These are phyloP conservation scores for Sclerotinia spermophila DNA, from an alignment of 2,329 filamentous ascomycete species.

Conservation along the genomic window DNA sequence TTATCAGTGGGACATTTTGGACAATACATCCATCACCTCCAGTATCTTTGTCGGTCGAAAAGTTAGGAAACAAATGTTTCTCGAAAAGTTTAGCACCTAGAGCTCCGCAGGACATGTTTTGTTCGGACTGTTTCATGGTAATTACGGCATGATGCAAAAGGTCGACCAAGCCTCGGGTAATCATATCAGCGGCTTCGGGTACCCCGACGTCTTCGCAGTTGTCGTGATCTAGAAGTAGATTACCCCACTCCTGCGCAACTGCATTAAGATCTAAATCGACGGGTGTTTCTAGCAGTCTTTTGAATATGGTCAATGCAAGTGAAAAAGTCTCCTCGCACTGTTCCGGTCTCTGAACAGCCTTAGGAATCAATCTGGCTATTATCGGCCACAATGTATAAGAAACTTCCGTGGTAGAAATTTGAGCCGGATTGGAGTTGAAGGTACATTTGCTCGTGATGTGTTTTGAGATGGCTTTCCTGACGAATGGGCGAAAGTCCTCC, in stretches of 20 bases:
- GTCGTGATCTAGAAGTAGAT: conserved; percentile 40
- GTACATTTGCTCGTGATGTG: conserved; percentile 35
- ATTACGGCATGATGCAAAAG: conserved; percentile 37
- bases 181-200: conserved; percentile 35
- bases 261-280: conserved; percentile 27
- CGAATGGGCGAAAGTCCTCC: conserved; percentile 39
- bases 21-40: conserved; percentile 31
- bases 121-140: conserved; percentile 31
- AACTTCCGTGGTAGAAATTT: conserved; percentile 40
- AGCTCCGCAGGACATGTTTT: conserved; percentile 34
- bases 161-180: conserved; percentile 40
- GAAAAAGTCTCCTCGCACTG: conserved; percentile 39
- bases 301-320: conserved; percentile 43
- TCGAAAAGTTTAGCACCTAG: conserved; percentile 54
- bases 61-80: conserved; percentile 60
- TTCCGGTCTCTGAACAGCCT: conserved; percentile 25
- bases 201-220: conserved; percentile 42
- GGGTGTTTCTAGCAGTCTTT: conserved; percentile 39
- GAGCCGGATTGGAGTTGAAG: conserved; percentile 31
- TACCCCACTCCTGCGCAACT: conserved; percentile 35
- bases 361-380: conserved; percentile 30
- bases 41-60: conserved; percentile 40
- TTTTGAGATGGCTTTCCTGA: conserved; percentile 35
- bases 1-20: conserved; percentile 48
- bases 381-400: conserved; percentile 48